Evolutionary conservation across 2,329 filamentous ascomycete species (phyloP).

Genomic region (Xylariaceae sp.): DNA sequence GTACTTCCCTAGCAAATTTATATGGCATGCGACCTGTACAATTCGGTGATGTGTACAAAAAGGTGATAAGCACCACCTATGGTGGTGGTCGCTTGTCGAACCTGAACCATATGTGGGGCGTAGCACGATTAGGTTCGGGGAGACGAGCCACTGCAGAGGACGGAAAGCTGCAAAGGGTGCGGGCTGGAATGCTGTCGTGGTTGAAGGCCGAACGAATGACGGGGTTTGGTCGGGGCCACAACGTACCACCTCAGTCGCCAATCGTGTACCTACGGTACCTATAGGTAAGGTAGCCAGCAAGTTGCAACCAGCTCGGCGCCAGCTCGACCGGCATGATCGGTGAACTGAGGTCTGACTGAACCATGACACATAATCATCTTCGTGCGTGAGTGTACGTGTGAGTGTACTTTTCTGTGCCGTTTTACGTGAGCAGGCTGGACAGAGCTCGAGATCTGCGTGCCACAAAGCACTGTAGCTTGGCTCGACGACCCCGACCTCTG

Average conservation of each 20-base stretch:
- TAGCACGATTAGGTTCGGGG: no score
- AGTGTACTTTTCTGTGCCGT: neutral
- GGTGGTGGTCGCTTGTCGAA: no score
- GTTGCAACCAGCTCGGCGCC: no score
- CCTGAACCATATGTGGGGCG: no score
- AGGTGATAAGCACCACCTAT: no score
- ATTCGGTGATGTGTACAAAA: no score
- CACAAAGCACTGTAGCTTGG: neutral
- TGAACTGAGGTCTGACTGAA: neutral
- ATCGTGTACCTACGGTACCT: no score
- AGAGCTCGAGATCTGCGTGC: conserved; percentile 3
- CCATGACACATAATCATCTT: neutral
- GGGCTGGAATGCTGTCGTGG: conserved; percentile 1
- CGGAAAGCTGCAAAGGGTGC: neutral
- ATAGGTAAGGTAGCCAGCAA: no score
- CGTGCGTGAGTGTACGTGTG: neutral
- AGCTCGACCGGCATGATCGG: neutral
- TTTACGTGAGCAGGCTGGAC: neutral
- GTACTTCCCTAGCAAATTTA: no score
- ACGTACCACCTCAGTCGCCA: neutral
- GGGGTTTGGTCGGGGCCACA: neutral
- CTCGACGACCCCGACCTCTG: neutral
- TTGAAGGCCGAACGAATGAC: conserved; percentile 4
- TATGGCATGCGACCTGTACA: no score
- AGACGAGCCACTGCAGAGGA: neutral